Percentiles rank a stretch among this genome's conserved stretches.
phyloP scores from a whole-genome alignment of 192 early-diverging fungal species.

The Umbelopsis vinacea region DNA sequence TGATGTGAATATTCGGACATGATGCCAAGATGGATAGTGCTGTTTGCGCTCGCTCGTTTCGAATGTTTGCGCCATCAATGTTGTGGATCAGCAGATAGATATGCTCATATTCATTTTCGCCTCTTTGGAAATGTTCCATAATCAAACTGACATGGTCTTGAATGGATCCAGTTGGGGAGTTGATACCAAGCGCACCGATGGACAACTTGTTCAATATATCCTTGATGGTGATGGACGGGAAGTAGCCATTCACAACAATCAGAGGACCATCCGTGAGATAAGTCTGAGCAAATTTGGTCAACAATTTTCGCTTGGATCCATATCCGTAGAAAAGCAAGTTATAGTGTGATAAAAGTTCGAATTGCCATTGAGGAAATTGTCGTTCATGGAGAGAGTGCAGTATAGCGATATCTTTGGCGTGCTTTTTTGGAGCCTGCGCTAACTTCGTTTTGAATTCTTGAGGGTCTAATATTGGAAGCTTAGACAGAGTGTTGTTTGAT shows the following conservation, averaged over 20 bases:
- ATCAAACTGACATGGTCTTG: constrained; percentile 74
- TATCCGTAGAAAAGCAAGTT: constrained; percentile 92
- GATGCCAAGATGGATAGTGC: constrained; percentile 72
- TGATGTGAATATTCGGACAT: constrained; percentile 68
- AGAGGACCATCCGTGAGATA: constrained; percentile 62
- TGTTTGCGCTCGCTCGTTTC: constrained; percentile 68
- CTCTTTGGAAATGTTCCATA: constrained; percentile 61
- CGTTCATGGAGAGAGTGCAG: constrained; percentile 58
- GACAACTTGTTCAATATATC: constrained; percentile 71
- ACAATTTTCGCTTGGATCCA: constrained; percentile 87
- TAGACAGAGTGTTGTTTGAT: constrained; percentile 87
- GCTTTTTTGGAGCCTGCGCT: constrained; percentile 58
- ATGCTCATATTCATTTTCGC: constrained; percentile 45
- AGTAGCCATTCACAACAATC: constrained; percentile 85
- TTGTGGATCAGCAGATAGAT: constrained; percentile 87
- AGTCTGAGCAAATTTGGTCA: constrained; percentile 73
- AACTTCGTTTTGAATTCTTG: constrained; percentile 66
- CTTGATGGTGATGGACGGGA: constrained; percentile 75
- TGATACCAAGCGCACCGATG: constrained; percentile 36
- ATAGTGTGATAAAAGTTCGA: constrained; percentile 83
- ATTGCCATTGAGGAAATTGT: constrained; percentile 87
- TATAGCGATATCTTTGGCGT: constrained; percentile 60
- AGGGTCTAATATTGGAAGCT: constrained; percentile 76
- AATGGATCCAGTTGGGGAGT: constrained; percentile 51
- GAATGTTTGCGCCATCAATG: constrained; percentile 81